Conservation (phyloP, 2,329 filamentous ascomycete genomes). For the Colletotrichum nymphaeae region DNA sequence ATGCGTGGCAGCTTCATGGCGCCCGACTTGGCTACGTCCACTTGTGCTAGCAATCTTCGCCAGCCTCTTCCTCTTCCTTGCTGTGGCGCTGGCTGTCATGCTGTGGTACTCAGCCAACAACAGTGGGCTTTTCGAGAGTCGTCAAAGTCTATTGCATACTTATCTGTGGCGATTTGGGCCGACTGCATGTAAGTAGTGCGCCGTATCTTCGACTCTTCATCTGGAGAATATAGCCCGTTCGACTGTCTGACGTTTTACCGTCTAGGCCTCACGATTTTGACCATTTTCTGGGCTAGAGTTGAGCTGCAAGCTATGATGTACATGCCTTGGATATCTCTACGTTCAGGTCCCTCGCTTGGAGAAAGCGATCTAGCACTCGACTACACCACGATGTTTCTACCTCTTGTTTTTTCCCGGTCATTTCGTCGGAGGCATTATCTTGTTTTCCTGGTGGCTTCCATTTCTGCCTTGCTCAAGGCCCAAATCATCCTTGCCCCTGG, state of each 20-base stretch:
- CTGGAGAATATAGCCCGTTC: too few species aligned
- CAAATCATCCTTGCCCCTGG: conserved; percentile 12
- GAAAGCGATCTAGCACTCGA: conserved; percentile 1
- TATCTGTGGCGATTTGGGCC: conserved; percentile 21
- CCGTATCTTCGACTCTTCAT: too few species aligned
- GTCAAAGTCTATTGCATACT: background rate
- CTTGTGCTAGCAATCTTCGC: background rate
- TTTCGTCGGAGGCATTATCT: conserved; percentile 6
- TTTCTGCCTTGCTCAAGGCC: background rate
- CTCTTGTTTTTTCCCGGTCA: background rate
- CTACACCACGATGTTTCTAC: conserved; percentile 4
- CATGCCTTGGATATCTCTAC: conserved; percentile 22
- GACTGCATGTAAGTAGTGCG: background rate
- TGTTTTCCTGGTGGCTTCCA: background rate
- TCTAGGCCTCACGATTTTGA: background rate
- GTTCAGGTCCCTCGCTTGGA: background rate
- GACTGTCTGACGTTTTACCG: background rate
- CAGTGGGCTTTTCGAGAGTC: conserved; percentile 5
- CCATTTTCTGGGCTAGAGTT: conserved; percentile 17
- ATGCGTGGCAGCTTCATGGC: background rate
- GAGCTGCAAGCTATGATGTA: conserved; percentile 19
- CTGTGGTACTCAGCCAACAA: background rate
- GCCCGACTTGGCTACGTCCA: conserved; percentile 16
- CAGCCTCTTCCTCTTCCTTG: conserved; percentile 3
- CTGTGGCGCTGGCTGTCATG: background rate